phyloP scores from a whole-genome alignment of 805 yeast genomes.

The Teunomyces gatunensis region DNA sequence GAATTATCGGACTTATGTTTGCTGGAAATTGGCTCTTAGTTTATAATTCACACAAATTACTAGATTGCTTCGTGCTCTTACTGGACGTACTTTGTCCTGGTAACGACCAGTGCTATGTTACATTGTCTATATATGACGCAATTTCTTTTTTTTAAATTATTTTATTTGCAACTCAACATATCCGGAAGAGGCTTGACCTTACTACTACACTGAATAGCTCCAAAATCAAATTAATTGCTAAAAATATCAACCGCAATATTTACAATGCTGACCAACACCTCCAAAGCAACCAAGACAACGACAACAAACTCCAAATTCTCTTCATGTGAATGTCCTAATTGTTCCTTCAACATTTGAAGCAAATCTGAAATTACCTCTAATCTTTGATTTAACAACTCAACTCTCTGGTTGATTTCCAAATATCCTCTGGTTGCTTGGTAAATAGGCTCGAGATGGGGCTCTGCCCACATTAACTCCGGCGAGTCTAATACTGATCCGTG shows the following conservation, averaged over 20 bases:
- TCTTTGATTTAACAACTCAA: slow-evolving; percentile 83
- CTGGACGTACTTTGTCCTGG: too few relatives aligned
- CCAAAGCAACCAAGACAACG: slow-evolving; percentile 86
- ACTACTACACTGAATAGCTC: not conserved
- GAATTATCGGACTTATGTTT: not conserved
- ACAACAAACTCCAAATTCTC: slow-evolving; percentile 91
- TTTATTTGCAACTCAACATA: too few relatives aligned
- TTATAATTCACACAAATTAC: not conserved
- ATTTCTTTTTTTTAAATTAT: not conserved
- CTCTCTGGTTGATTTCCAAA: slow-evolving; percentile 91
- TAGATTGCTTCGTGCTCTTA: not conserved
- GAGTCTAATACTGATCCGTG: slow-evolving; percentile 91
- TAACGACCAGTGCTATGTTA: not conserved
- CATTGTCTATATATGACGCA: not conserved
- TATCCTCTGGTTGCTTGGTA: slow-evolving; percentile 97
- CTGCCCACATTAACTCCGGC: slow-evolving; percentile 99
- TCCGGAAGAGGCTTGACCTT: not conserved
- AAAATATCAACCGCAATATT: slow-evolving; percentile 67
- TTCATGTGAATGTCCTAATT: slow-evolving; percentile 88
- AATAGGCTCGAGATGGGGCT: slow-evolving; percentile 95
- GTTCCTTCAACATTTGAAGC: slow-evolving; percentile 94
- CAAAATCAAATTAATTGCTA: slow-evolving; percentile 11
- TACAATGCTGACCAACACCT: slow-evolving; percentile 82
- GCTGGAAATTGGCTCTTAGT: not conserved
- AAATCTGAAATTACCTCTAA: slow-evolving; percentile 91